Evolutionary conservation across 2,329 filamentous ascomycete genomes (phyloP), one percentile per base, ranked within the genome.

Genomic region (Emmonsiellopsis sp.): DNA sequence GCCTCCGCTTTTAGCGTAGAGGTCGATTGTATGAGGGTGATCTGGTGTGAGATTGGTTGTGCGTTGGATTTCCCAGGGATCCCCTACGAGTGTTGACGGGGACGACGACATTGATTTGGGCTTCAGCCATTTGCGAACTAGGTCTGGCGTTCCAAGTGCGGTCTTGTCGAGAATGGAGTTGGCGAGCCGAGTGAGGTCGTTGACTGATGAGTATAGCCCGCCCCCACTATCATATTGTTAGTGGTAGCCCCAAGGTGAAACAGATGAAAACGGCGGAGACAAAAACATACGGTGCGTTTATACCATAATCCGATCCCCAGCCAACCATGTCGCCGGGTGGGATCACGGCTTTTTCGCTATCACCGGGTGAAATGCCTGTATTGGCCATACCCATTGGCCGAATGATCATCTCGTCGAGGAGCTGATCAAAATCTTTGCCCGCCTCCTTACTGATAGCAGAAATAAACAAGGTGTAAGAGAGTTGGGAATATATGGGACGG

Each of bases 401-500:
- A 10, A 59, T 54, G n/a, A 68, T 59, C n/a, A 61, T 51, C 35
- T 64, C 59, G 7, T 61, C 55, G 2, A 65, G 52, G 0, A 61
- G 46, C 20, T 62, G 55, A 2, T 57, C 56, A 46, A 61, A 68
- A 6, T 58, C 59, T 55, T 61, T 64, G 6, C 59, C 60, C 1
- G 60, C 63, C 31, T 59, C 57, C 16, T 58, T 54, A 9, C 61
- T 63, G 0, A 75, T 55, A 0, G 66, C 70, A 47, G 72, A 61
- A 4, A 63, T 61, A 31, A 73, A 62, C 6, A 75, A 47, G 11
- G 63, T 64, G 53, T 72, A 76, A 0, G 70, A 70, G 13, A 73
- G 57, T 51, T 70, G 74, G 4, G 73, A 75, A 55, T 76, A 76
- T 0, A 68, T 63, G 0, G 73, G 71, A 2, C 65, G 62, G 3